Conservation (phyloP, 148 eudicot species). For the Selenicereus undatus region DNA sequence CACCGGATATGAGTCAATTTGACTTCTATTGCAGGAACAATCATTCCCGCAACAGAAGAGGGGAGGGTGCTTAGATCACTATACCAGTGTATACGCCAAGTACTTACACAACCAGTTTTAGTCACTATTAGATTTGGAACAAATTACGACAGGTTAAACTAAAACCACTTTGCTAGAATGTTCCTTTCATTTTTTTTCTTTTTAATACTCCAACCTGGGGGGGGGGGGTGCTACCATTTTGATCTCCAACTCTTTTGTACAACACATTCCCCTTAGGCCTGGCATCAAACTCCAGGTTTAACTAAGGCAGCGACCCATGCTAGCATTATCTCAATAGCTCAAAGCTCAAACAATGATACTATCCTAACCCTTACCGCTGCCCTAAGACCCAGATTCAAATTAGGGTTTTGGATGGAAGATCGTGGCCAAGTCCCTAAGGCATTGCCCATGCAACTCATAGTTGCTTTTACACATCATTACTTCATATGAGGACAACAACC, state of each 20-base stretch:
- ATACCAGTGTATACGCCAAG: background rate
- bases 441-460: background rate
- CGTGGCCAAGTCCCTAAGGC: background rate
- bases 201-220: no score
- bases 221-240: no score
- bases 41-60: background rate
- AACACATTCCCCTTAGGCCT: no score
- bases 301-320: no score
- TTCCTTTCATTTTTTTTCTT: no score
- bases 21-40: background rate
- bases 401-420: background rate
- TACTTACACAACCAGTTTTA: background rate
- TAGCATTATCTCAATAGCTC: background rate
- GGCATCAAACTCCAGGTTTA: no score
- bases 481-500: background rate
- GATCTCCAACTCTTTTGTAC: no score
- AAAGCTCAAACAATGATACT: no score
- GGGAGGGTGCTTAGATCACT: background rate
- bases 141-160: background rate
- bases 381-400: background rate
- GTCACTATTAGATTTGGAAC: background rate
- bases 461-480: background rate
- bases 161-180: background rate
- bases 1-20: background rate
- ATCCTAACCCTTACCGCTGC: background rate